phyloP scores from a whole-genome alignment of 768 basidiomycete species.

The Russula virescens region DNA sequence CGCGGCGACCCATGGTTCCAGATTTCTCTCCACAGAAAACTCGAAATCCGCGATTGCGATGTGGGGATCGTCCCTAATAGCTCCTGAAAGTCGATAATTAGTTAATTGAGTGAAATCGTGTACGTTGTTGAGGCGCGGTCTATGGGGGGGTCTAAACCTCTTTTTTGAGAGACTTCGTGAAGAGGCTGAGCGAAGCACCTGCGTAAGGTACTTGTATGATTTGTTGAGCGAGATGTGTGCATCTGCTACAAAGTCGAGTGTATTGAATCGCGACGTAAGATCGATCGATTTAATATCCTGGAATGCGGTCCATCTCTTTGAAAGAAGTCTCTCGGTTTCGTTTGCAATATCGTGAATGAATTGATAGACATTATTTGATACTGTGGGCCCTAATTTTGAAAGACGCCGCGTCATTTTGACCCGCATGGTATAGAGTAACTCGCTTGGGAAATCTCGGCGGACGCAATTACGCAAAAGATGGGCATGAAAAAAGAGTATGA shows the following conservation, averaged over 20 bases:
- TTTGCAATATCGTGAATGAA: background rate
- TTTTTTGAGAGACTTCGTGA: background rate
- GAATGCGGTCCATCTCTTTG: constrained; percentile 1
- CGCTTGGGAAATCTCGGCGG: constrained; percentile 27
- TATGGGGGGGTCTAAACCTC: background rate
- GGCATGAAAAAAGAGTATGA: constrained; percentile 38
- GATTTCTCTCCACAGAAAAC: background rate
- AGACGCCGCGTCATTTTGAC: constrained; percentile 28
- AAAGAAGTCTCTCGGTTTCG: background rate
- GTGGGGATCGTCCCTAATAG: background rate
- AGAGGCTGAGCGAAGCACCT: background rate
- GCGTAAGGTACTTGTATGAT: constrained; percentile 1
- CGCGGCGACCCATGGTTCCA: constrained; percentile 4
- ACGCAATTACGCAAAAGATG: constrained; percentile 23
- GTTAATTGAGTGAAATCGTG: constrained; percentile 4
- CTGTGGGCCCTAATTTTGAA: constrained; percentile 13
- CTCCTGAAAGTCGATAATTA: background rate
- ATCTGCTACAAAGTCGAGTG: background rate
- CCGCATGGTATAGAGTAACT: constrained; percentile 31
- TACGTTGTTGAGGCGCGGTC: background rate
- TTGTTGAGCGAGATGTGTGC: constrained; percentile 1
- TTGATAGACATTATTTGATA: constrained; percentile 7
- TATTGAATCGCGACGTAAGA: background rate
- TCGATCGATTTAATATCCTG: background rate
- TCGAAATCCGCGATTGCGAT: constrained; percentile 16